Base-by-base conservation (phyloP, 441 rosid species). In the Adansonia grandidieri region DNA sequence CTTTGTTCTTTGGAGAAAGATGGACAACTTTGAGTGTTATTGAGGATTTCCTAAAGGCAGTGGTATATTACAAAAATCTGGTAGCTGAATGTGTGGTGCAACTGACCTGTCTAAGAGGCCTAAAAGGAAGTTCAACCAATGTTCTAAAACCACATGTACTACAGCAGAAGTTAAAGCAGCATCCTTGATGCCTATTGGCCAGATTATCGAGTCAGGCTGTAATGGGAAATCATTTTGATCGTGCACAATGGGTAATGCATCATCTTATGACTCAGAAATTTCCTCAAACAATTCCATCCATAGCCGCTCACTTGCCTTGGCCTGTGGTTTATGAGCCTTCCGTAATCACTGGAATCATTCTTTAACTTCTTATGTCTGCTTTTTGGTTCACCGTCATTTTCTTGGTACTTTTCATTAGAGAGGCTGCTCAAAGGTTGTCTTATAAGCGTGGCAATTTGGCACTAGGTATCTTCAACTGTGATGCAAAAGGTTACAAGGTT, bases 341-440 rank as follows among this genome's bases (percentile, higher is more conserved):
- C 32, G 1, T 61, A 61, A 66, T 17, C 15, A 42, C 28, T 66
- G 51, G 17, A 40, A n/a, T 66, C 15, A 17, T 42, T 42, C 51
- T 66, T 65, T 6, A 60, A 40, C 70, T 15, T 37, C 48, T 65
- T 15, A 37, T 48, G 19, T 40, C 10, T 40, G 13, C 48, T 7
- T 13, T 40, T 65, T 8, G 5, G 0, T 40, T 65, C 3, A 11
- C 70, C 40, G 4, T 65, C 6, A 40, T 14, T 65, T 65, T 65
- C 70, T 40, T 0, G 4, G 50, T 40, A 65, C 20, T 40, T 15
- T 65, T 15, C 28, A 45, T 20, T 44, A 47, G 37, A 68, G 37
- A 17, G n/a, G 56, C 37, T 68, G 56, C 73, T 68, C 17, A 17
- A 51, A 4, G 75, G 63, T 37, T 72, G 64, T 13, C 77, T n/a